Base-by-base conservation (phyloP, 371 early-diverging fungal species). In the Aphelidium insulamus region DNA sequence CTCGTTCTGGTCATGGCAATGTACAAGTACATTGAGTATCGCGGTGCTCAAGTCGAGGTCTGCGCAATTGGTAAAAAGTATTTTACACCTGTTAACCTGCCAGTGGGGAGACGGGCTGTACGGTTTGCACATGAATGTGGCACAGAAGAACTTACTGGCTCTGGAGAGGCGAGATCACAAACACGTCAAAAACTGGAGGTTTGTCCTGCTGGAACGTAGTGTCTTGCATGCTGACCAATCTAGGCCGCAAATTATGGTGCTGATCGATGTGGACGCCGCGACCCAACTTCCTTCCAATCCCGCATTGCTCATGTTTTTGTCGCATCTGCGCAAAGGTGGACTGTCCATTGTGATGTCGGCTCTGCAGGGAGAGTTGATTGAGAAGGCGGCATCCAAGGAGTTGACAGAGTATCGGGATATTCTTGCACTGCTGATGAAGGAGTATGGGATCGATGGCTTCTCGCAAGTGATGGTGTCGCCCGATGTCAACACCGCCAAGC, bases 101-200 rank as follows among this genome's bases (percentile, higher is more conserved):
- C n/a, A n/a, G n/a, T 52, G 47, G 44, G 49, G 47, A 12, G 36
- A 43, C 23, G 53, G 43, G 1, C 2, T 43, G 9, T 31, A 32
- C 21, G 39, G 39, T 22, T 11, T 49, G 5, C 28, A 41, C 16
- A 20, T 52, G n/a, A 41, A 49, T n/a, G 37, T 52, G 6, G 45
- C 46, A 1, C 48, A 46, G 32, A 11, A 34, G 16, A 46, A 46
- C 26, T 30, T 52, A 0, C 31, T 46, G 34, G 37, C 19, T 9
- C 36, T 52, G 11, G 49, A 52, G 24, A 20, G 32, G 27, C 17
- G 36, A 2, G 23, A 14, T 14, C 14, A 5, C 17, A 23, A 32
- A 15, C 37, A 39, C 17, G 33, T 39, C 21, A 35, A 32, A 19
- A 49, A 51, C 24, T 51, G 52, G 52, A 18, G 26, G 26, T 26